Base-by-base conservation (phyloP, 2,329 filamentous ascomycete species). In the Cyphellophora attinorum region DNA sequence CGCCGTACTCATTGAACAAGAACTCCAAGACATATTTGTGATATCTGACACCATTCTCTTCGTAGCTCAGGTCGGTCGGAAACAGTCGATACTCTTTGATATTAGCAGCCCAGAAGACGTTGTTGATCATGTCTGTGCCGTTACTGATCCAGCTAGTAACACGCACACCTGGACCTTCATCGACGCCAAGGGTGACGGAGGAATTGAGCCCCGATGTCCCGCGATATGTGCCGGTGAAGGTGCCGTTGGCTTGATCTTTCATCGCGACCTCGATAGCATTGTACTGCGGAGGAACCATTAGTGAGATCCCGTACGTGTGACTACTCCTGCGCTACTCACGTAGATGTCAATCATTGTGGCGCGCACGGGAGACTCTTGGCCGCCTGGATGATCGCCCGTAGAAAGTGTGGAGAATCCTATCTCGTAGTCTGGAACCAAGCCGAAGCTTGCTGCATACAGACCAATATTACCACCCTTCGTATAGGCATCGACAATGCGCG, bases 361-460 rank as follows among this genome's bases (percentile, higher is more conserved):
- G n/a, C n/a, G n/a, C n/a, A n/a, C n/a, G n/a, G n/a, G n/a, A n/a
- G n/a, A n/a, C n/a, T n/a, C n/a, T n/a, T n/a, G n/a, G n/a, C n/a
- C n/a, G n/a, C n/a, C n/a, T n/a, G n/a, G n/a, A n/a, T n/a, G n/a
- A n/a, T n/a, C 21, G 18, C 38, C 50, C 1, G 53, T 52, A 2
- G 51, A 39, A 2, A 62, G 43, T 12, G 60, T 49, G 4, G 48
- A 51, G 35, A 57, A 57, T 3, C 59, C 59, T 14, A 56, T 40
- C 18, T 52, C 50, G 29, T 50, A 56, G 36, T 59, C 55, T 0
- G 59, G 58, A 4, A 57, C 41, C 8, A 61, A 42, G 3, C 54
- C 53, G 11, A 59, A 33, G 25, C 51, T 55, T 15, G 54, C 51
- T 17, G 49, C 50, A 41, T 60, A 62, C 5, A 43, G 38, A 12